Conservation (phyloP, 371 early-diverging fungal species). For the Mortierella sp. region DNA sequence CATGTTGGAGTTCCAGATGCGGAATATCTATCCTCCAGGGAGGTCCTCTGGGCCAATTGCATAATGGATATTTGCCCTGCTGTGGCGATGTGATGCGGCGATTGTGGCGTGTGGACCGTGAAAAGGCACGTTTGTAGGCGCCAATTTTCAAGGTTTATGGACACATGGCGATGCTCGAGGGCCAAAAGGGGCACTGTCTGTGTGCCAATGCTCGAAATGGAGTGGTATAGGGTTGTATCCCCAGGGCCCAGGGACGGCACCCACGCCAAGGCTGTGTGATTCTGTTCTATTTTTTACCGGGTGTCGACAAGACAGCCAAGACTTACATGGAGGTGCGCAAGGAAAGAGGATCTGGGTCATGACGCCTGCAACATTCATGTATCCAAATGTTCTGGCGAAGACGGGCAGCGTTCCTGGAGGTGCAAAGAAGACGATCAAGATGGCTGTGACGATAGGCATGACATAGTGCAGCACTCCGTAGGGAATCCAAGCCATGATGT, state of each 20-base stretch:
- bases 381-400: constrained; percentile 73
- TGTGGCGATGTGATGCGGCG: neutral
- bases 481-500: constrained; percentile 77
- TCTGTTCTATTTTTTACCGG: neutral
- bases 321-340: constrained; percentile 70
- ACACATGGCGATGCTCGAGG: no score
- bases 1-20: no score
- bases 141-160: no score
- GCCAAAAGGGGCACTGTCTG: no score
- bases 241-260: neutral
- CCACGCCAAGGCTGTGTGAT: constrained; percentile 2
- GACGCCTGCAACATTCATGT: constrained; percentile 76
- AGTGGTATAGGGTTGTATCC: no score
- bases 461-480: constrained; percentile 80
- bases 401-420: constrained; percentile 64
- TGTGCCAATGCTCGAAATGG: no score
- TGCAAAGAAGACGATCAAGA: constrained; percentile 60
- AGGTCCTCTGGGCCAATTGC: no score
- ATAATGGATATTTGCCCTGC: no score
- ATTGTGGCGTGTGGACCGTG: neutral
- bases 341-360: constrained; percentile 76
- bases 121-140: no score
- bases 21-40: no score
- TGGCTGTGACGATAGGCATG: constrained; percentile 65
- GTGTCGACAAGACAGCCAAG: neutral